These are phyloP conservation scores for Ailanthus altissimus DNA, from an alignment of 345 rosid species.

Conservation along the genomic window DNA sequence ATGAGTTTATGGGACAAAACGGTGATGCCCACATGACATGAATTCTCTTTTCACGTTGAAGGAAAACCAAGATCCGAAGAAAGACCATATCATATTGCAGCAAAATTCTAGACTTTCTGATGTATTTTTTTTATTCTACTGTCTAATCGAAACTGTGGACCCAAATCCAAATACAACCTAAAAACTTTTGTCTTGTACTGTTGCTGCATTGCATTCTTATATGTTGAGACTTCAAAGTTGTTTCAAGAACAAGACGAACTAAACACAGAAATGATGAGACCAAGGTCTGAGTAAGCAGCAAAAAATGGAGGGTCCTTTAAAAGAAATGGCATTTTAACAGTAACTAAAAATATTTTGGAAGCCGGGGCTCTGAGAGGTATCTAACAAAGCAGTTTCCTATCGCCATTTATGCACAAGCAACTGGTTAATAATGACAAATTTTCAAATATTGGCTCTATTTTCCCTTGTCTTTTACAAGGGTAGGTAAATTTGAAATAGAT, in stretches of 20 bases:
- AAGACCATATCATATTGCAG: background rate
- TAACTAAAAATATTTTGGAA: background rate
- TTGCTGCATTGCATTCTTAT: background rate
- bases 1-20: background rate
- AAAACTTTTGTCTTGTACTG: background rate
- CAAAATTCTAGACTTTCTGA: background rate
- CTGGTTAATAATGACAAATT: background rate
- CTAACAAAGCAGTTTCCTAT: constrained; percentile 6
- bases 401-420: constrained; percentile 6
- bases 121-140: constrained; percentile 2
- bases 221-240: background rate
- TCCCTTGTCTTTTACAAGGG: no score
- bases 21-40: background rate
- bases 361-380: background rate
- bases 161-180: background rate
- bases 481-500: no score
- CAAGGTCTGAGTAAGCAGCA: constrained; percentile 6
- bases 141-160: background rate
- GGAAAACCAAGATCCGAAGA: constrained; percentile 6
- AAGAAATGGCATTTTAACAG: background rate
- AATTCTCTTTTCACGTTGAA: background rate
- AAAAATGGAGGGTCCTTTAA: constrained; percentile 21
- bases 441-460: background rate
- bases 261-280: background rate
- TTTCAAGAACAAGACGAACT: background rate